A percentile compares a stretch with the other conserved stretches of the same genome.
Evolutionary conservation across 345 rosid species (phyloP).

Genomic region (Citrus trifoliata): DNA sequence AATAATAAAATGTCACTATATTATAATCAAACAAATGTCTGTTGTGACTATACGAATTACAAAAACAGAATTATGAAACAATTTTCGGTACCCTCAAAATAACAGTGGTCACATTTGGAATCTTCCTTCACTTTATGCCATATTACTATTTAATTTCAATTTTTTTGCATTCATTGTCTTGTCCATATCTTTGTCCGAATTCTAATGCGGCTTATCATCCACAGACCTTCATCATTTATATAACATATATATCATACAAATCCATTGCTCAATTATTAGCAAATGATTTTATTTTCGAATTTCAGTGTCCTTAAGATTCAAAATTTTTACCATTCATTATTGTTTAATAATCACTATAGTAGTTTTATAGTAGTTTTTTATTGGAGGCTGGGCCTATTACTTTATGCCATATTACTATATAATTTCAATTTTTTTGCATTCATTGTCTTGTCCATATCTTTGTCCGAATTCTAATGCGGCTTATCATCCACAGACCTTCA

Average conservation of each 20-base stretch:
- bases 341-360: conserved; percentile 25
- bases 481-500: background rate
- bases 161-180: background rate
- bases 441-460: conserved; percentile 4
- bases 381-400: no score
- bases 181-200: conserved; percentile 13
- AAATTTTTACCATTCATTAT: conserved; percentile 15
- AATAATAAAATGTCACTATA: no score
- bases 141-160: background rate
- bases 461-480: conserved; percentile 5
- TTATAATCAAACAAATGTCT: no score
- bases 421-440: background rate
- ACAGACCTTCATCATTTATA: background rate
- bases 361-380: no score
- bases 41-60: background rate
- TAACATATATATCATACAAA: background rate
- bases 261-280: conserved; percentile 32
- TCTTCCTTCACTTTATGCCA: conserved; percentile 4
- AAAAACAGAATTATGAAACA: conserved; percentile 13
- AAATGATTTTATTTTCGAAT: conserved; percentile 30
- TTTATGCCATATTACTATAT: background rate
- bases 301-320: background rate
- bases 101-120: conserved; percentile 25
- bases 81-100: conserved; percentile 22
- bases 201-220: background rate